Evolutionary conservation across 83 land plant species (phyloP).

Genomic region (Diphasiastrum complanatum): DNA sequence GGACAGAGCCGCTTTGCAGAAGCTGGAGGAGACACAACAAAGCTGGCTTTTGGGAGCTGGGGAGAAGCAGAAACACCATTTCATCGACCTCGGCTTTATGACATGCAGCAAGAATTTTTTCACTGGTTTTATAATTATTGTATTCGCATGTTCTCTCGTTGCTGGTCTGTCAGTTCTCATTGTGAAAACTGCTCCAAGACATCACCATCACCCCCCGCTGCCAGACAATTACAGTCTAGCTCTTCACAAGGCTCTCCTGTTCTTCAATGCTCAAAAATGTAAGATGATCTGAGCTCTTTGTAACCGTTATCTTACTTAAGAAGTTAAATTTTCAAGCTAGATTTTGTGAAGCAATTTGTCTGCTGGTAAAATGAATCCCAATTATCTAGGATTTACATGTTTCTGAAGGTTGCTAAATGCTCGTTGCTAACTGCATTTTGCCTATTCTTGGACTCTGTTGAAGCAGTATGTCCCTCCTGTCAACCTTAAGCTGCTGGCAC

Average conservation of each 20-base stretch:
- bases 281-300: no score
- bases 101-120: slow-evolving; percentile 1
- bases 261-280: slow-evolving; percentile 9
- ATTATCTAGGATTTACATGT: no score
- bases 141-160: not conserved
- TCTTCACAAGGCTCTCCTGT: slow-evolving; percentile 7
- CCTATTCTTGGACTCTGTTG: no score
- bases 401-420: no score
- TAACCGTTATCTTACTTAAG: no score
- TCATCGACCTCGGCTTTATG: slow-evolving; percentile 1
- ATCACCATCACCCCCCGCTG: slow-evolving; percentile 7
- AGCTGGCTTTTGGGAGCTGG: slow-evolving; percentile 7
- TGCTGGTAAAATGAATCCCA: no score
- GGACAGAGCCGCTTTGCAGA: slow-evolving; percentile 5
- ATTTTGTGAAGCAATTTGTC: no score
- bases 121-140: not conserved
- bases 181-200: slow-evolving; percentile 2
- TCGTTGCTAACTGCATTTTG: no score
- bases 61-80: slow-evolving; percentile 7
- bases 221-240: slow-evolving; percentile 4
- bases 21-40: slow-evolving; percentile 12
- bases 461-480: no score
- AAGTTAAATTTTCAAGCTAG: no score
- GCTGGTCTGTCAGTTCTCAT: not conserved
- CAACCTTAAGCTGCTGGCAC: no score